Conservation (phyloP, 2,329 filamentous ascomycete genomes). For the Ramichloridium luteum region DNA sequence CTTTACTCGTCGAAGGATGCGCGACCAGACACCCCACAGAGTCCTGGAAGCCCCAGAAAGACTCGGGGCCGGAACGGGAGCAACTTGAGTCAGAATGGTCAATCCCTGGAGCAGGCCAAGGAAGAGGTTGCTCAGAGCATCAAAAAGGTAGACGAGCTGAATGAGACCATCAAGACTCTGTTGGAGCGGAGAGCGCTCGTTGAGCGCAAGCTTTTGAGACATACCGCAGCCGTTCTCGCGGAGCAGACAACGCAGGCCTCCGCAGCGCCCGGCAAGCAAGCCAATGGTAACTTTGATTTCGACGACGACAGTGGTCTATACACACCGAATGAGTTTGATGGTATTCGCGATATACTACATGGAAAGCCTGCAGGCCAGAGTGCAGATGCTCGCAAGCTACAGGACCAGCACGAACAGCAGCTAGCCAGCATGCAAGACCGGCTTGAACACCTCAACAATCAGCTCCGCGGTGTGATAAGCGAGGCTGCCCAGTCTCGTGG, state of each 20-base stretch:
- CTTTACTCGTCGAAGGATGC: conserved; percentile 56
- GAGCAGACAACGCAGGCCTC: conserved; percentile 45
- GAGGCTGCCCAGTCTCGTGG: conserved; percentile 20
- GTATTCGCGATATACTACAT: conserved; percentile 23
- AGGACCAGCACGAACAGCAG: conserved; percentile 19
- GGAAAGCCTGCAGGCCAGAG: conserved; percentile 14
- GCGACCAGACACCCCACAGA: conserved; percentile 31
- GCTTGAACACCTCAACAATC: conserved; percentile 22
- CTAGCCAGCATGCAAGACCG: conserved; percentile 20
- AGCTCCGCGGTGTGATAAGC: conserved; percentile 20
- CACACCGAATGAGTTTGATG: conserved; percentile 43
- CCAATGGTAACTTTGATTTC: conserved; percentile 10
- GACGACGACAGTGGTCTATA: conserved; percentile 16
- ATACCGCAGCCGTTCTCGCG: conserved; percentile 83
- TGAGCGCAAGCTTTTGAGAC: conserved; percentile 66
- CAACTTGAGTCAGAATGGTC: conserved; percentile 35
- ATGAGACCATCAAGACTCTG: conserved; percentile 64
- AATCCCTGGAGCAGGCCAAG: conserved; percentile 45
- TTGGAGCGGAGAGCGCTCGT: conserved; percentile 66
- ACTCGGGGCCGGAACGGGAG: conserved; percentile 36
- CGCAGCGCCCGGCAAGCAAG: conserved; percentile 7
- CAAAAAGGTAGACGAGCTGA: conserved; percentile 73
- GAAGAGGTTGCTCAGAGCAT: conserved; percentile 62
- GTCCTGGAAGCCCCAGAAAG: conserved; percentile 35
- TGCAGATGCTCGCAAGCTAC: conserved; percentile 12